Evolutionary conservation across 2,329 filamentous ascomycete species (phyloP), one percentile per base, ranked within the genome.

Genomic region (Cladophialophora chaetospira): DNA sequence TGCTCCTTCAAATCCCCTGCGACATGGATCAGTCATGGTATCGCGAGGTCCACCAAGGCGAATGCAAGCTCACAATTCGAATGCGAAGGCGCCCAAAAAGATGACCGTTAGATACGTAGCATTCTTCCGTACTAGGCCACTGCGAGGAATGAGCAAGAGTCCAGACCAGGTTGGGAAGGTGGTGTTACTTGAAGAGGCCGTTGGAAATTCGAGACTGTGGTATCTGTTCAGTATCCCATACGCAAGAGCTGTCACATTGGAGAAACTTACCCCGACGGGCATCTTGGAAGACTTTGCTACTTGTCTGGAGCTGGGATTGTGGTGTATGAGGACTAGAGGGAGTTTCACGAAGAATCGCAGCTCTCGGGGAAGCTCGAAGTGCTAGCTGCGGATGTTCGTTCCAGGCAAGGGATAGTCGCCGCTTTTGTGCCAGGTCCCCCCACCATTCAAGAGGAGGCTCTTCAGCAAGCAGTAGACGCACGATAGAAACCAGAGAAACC

Each of bases 21-120:
- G 36, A 10, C 31, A 5, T 28, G 19, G 10, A 45, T 58, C 50
- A 58, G 55, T 40, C 49, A 10, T 3, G 11, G 11, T 38, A 29
- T 15, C 1, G 15, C 4, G 35, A 6, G 17, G 10, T 17, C 25
- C 19, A 15, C n/a, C 5, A 21, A 17, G 3, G 17, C 35, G 9
- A 15, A 23, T 13, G 3, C 23, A 43, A 63, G 78, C 89, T 72
- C 85, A 99, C 94, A 99, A 83, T 81, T 97, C 91, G 73, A 96
- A 91, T 64, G 82, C 89, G 72, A 99, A 99, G 66, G 92, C 93
- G 66, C 85, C 82, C 67, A 80, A 83, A 74, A 99, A 99, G 72
- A 99, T 89, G 64, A 86, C 82, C 66, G 85, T 87, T 69, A 99
- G 81, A 85, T 96, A 96, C 73, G 88, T 81, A 69, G 83, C 88